phyloP scores from a whole-genome alignment of 345 rosid genomes.

The Corymbia maculata region DNA sequence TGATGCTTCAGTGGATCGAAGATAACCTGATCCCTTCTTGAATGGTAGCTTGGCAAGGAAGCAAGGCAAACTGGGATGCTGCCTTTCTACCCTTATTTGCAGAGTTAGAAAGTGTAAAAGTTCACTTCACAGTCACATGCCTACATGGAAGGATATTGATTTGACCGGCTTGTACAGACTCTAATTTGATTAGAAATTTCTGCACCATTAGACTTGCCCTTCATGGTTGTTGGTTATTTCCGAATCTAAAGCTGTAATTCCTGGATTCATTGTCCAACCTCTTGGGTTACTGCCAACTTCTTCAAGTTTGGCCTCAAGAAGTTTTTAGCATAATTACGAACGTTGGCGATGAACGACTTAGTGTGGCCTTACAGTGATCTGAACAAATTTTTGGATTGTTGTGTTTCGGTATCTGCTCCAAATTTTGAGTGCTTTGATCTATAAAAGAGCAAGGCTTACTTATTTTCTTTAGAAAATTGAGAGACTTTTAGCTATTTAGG shows the following conservation, averaged over 20 bases:
- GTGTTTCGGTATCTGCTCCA: background rate
- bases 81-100: background rate
- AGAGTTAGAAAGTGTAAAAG: background rate
- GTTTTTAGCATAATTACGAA: background rate
- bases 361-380: background rate
- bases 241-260: background rate
- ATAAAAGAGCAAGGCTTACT: background rate
- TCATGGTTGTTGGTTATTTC: background rate
- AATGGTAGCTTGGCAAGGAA: background rate
- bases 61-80: background rate
- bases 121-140: background rate
- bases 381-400: background rate
- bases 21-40: background rate
- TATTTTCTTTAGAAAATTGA: background rate
- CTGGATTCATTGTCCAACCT: background rate
- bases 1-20: background rate
- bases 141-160: background rate
- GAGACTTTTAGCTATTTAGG: background rate
- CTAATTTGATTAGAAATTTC: background rate
- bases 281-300: background rate
- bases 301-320: background rate
- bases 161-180: background rate
- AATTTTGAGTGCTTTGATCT: background rate
- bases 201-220: background rate
- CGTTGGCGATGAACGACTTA: background rate